Conservation (phyloP, 805 yeast genomes). For the Ogataea kodamae region DNA sequence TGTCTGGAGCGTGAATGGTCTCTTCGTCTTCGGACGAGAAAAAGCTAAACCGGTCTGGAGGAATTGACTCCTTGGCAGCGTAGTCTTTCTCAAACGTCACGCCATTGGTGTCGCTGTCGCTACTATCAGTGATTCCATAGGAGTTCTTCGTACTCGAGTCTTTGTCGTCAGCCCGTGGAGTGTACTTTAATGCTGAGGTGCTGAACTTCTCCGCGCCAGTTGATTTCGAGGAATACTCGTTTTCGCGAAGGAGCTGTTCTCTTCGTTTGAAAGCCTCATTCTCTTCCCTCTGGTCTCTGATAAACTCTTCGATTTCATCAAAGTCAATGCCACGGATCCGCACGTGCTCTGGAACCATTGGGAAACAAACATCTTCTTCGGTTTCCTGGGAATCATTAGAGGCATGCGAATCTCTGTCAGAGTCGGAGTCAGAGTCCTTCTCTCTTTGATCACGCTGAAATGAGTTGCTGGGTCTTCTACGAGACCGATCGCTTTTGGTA, state of each 20-base stretch:
- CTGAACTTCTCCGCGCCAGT: conserved; percentile 38
- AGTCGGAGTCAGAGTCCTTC: conserved; percentile 39
- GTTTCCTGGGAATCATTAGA: conserved; percentile 84
- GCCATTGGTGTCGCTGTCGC: conserved; percentile 15
- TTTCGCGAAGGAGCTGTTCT: conserved; percentile 30
- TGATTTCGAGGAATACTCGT: conserved; percentile 21
- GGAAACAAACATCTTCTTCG: conserved; percentile 97
- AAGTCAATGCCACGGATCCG: conserved; percentile 78
- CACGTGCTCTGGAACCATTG: conserved; percentile 69
- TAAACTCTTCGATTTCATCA: conserved; percentile 82
- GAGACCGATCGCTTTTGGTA: conserved; percentile 26
- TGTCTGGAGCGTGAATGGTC: conserved; percentile 85
- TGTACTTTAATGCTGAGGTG: conserved; percentile 59
- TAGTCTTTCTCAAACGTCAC: conserved; percentile 22
- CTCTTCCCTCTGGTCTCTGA: conserved; percentile 55
- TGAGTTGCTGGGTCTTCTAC: conserved; percentile 19
- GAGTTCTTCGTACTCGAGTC: conserved; percentile 10
- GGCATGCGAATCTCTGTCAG: conserved; percentile 68
- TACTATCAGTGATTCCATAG: conserved; percentile 12
- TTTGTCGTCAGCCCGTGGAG: conserved; percentile 41
- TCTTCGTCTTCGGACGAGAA: conserved; percentile 80
- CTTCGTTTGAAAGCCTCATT: conserved; percentile 35
- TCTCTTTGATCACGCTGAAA: conserved; percentile 13
- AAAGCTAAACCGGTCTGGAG: conserved; percentile 80
- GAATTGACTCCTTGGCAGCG: conserved; percentile 22